These are phyloP conservation scores for Scheffersomyces insectosa DNA, from an alignment of 1,139 yeast species.

Conservation along the genomic window DNA sequence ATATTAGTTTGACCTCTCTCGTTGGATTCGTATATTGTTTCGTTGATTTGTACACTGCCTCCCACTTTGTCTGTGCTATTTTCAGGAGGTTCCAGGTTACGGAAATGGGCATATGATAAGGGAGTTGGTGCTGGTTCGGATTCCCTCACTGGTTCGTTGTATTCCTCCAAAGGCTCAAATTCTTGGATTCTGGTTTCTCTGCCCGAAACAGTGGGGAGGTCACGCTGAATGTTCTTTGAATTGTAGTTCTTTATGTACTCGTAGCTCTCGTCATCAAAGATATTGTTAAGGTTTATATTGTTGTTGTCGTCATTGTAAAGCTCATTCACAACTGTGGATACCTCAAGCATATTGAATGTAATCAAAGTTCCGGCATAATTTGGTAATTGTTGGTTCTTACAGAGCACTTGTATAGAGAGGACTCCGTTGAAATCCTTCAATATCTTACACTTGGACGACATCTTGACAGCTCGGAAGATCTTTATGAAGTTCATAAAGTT, in stretches of 20 bases:
- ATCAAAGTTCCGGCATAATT: constrained; percentile 60
- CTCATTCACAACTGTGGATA: constrained; percentile 21
- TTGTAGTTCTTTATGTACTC: constrained; percentile 20
- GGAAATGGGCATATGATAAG: constrained; percentile 21
- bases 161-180: constrained; percentile 12
- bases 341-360: constrained; percentile 61
- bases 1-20: constrained; percentile 1
- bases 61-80: not conserved
- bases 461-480: constrained; percentile 52
- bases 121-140: constrained; percentile 7
- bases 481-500: constrained; percentile 55
- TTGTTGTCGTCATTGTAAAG: constrained; percentile 4
- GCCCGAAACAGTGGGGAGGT: constrained; percentile 4
- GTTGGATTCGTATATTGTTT: constrained; percentile 8
- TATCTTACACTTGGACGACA: constrained; percentile 61
- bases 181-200: constrained; percentile 8
- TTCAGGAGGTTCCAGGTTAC: constrained; percentile 3
- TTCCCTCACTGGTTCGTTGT: not conserved
- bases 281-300: constrained; percentile 13
- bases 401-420: constrained; percentile 46
- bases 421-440: constrained; percentile 59
- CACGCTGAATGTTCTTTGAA: not conserved
- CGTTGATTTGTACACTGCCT: constrained; percentile 8
- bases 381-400: constrained; percentile 31
- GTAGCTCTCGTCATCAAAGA: constrained; percentile 28